phyloP scores from a whole-genome alignment of 129 eudicot species.

The Pseudognaphalium luteoalbum region DNA sequence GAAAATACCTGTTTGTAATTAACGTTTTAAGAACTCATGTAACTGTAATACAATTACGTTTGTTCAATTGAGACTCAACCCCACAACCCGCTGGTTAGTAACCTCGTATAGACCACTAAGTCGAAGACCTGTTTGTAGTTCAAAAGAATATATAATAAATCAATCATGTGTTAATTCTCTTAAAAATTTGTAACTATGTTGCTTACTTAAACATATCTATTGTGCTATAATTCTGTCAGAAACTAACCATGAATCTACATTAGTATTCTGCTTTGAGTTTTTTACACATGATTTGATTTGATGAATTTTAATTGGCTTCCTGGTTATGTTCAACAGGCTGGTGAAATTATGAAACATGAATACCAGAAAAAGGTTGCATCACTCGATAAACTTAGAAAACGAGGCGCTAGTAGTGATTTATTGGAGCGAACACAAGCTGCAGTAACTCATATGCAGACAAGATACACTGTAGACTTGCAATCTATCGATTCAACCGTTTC shows the following conservation, averaged over 20 bases:
- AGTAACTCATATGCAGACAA: slow-evolving; percentile 69
- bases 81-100: neutral
- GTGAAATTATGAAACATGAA: slow-evolving; percentile 66
- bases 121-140: neutral
- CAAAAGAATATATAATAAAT: too few species aligned
- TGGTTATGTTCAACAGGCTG: slow-evolving; percentile 53
- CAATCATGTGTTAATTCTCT: neutral
- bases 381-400: slow-evolving; percentile 63
- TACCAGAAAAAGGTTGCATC: slow-evolving; percentile 64
- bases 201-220: neutral
- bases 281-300: neutral
- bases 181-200: neutral
- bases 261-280: neutral
- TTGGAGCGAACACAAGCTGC: slow-evolving; percentile 60
- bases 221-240: neutral
- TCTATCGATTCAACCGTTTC: slow-evolving; percentile 77
- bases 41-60: too few species aligned
- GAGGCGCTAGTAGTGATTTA: slow-evolving; percentile 51
- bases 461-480: slow-evolving; percentile 82
- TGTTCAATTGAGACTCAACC: neutral
- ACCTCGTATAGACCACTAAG: neutral
- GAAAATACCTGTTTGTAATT: neutral
- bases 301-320: neutral
- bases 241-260: neutral
- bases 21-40: too few species aligned